A percentile compares a stretch with the other conserved stretches of the same genome.
phyloP scores from a whole-genome alignment of 208 protist species.

The Acanthamoeba pearcei region DNA sequence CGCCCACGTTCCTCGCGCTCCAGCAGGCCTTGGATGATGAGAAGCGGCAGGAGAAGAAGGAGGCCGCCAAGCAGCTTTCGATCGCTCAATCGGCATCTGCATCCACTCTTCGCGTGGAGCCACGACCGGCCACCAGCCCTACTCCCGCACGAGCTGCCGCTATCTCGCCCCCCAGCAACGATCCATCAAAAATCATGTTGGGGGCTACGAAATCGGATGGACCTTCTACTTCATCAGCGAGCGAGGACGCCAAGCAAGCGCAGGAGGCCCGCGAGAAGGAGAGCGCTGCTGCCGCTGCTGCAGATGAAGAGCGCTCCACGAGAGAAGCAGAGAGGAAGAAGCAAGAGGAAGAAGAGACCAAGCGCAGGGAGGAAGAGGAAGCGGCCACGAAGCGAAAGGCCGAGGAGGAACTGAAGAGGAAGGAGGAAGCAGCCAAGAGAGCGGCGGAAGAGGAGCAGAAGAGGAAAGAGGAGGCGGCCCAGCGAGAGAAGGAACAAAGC shows the following conservation, averaged over 20 bases:
- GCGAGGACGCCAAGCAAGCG: neutral
- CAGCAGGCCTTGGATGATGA: constrained; percentile 17
- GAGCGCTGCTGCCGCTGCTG: neutral
- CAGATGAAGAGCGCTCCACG: neutral
- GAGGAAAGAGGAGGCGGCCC: neutral
- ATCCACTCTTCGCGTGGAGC: neutral
- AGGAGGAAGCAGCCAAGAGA: neutral
- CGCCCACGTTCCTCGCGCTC: constrained; percentile 7
- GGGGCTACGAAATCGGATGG: neutral
- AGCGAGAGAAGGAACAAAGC: neutral
- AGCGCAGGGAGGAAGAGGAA: neutral
- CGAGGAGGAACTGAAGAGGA: neutral
- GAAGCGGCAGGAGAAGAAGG: neutral
- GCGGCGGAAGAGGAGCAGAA: neutral
- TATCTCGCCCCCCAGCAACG: neutral
- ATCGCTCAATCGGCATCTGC: neutral
- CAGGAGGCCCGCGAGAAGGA: neutral
- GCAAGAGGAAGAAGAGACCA: neutral
- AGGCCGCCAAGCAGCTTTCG: neutral
- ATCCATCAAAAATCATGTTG: neutral
- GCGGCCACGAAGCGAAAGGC: neutral
- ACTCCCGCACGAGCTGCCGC: neutral
- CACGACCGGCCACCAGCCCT: too few relatives aligned
- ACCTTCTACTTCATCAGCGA: neutral
- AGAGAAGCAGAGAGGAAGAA: neutral